phyloP scores from a whole-genome alignment of 306 rosid genomes.

The Coriaria nepalensis region DNA sequence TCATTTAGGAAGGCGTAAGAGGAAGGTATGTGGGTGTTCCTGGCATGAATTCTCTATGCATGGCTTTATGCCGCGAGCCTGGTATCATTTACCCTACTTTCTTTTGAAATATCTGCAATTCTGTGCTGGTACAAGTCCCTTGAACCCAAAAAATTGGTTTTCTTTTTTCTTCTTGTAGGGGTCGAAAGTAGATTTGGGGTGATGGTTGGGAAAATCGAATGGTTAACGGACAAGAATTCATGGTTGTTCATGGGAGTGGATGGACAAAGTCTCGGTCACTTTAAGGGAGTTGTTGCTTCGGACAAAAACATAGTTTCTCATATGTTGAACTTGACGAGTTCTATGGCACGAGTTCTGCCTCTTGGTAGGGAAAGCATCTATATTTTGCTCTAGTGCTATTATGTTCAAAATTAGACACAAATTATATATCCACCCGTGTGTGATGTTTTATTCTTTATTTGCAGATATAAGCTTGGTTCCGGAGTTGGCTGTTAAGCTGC shows the following conservation, averaged over 20 bases:
- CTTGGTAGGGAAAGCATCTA: constrained; percentile 40
- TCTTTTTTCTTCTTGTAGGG: constrained; percentile 26
- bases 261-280: constrained; percentile 67
- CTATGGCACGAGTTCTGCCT: constrained; percentile 54
- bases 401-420: constrained; percentile 1
- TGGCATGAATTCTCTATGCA: constrained; percentile 89
- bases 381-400: background rate
- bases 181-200: constrained; percentile 72
- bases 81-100: constrained; percentile 33
- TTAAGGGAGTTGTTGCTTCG: constrained; percentile 70
- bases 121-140: background rate
- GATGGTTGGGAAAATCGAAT: constrained; percentile 52
- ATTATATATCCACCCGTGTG: background rate
- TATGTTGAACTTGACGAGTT: constrained; percentile 41
- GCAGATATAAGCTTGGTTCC: constrained; percentile 60
- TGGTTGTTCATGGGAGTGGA: constrained; percentile 61
- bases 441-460: background rate
- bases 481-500: constrained; percentile 50
- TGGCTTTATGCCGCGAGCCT: constrained; percentile 57
- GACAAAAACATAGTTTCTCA: constrained; percentile 70
- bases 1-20: constrained; percentile 49
- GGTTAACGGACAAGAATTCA: constrained; percentile 52
- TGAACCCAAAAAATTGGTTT: constrained; percentile 12
- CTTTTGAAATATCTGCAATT: constrained; percentile 5
- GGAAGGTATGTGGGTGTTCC: constrained; percentile 84